Base-by-base conservation (phyloP, 352 stramenopile species). In the Pythium guiyangense region DNA sequence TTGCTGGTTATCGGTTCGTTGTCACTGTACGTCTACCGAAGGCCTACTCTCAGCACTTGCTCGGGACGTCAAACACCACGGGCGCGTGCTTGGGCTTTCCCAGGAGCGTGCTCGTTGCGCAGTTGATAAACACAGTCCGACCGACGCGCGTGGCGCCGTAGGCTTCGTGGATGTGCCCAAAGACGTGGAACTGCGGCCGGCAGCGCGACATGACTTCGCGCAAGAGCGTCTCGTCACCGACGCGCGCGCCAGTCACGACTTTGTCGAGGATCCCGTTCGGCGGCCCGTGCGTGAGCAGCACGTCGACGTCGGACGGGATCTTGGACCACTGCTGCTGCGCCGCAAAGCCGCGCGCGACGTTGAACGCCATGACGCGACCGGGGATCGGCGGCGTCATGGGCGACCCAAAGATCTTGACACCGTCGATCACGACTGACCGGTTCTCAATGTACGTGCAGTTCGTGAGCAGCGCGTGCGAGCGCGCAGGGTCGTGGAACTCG, bases 111-210 rank as follows among this genome's bases (percentile, higher is more conserved):
- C 63, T 94, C 8, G 70, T 96, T 9, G 87, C 74, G 39, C 86
- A 88, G 63, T 98, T 98, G 52, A 97, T 75, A 54, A 91, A 97
- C 6, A 91, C 68, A 0, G 90, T 98, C 4, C 61, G 63, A 12
- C 84, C 88, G 58, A 96, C 68, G 18, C 67, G 82, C 20, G 76
- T 78, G 22, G 78, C 73, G 60, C 92, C 92, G 51, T 91, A 93
- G 14, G 72, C 81, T 68, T 97, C 86, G 62, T 97, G 92, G 59
- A 98, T 96, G 69, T 98, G 92, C 35, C 90, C 92, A 67, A 97
- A 98, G 5, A 98, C 62, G 63, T 97, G 84, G 49, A 96, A 86
- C 35, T 78, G 67, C 17, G 90, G 92, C 26, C 77, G 72, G 25
- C 93, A 79, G 34, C 86, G 78, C 29, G 84, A 83, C 58, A 94